Base-by-base conservation (phyloP, 768 basidiomycete genomes). In the Hypholoma sublateritium region DNA sequence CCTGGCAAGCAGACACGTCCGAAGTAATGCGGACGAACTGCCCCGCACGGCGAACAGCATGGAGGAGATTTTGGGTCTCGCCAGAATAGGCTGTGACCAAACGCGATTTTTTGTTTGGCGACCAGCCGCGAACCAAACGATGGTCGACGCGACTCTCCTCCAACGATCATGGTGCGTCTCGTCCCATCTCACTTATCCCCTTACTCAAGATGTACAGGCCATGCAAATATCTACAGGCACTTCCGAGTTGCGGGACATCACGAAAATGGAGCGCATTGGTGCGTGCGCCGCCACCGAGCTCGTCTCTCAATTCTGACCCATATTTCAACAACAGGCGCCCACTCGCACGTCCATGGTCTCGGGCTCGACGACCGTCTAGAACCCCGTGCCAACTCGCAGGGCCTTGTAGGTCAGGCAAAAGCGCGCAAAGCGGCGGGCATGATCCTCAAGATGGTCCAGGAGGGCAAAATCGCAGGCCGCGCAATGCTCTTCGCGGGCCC, bases 401-500 rank as follows among this genome's bases (percentile, higher is more conserved):
- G 97, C 3, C 97, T 99, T 87, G 96, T 99, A 22, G 97, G 97
- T 0, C 97, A 99, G 69, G 91, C 80, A 2, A 94, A 95, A 69
- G 97, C 97, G 19, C 86, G 97, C 43, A 97, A 97, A 72, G 96
- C 97, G 0, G 97, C 96, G 0, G 97, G 97, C 2, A 90, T 98
- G 81, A 94, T 98, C 59, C 82, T 98, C 65, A 95, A 90, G 75
- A 96, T 99, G 95, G 95, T 98, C 5, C 92, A 97, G 71, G 93
- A 97, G 66, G 94, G 94, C 16, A 81, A 88, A 56, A 98, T 98
- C 65, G 95, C 97, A 0, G 97, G 97, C 24, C 84, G 96, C 43
- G 93, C 95, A 5, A 95, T 99, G 74, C 78, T 99, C 53, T 97
- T 99, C 72, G 97, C 97, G 16, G 97, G 97, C 0, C 97, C 97